Evolutionary conservation across 495 filamentous ascomycete species (phyloP), one percentile per base, ranked within the genome.

Genomic region (Aspergillus olivimuriae): DNA sequence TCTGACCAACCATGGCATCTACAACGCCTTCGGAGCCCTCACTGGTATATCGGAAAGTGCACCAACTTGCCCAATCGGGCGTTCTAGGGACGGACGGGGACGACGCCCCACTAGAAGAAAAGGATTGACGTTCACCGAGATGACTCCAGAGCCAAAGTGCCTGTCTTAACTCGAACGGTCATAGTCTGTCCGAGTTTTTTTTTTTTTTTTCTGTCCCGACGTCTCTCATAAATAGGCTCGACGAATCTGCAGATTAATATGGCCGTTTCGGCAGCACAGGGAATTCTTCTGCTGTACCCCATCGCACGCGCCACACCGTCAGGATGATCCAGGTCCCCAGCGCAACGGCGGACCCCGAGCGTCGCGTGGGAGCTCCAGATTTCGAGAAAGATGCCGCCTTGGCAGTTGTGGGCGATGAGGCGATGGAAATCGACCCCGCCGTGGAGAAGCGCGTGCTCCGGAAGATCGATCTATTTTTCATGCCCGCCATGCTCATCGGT

Each of bases 401-500:
- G 26, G 66, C 63, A 0, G 59, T 78, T 10, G 72, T 78, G 12
- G 68, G 76, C 39, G 73, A 79, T 32, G 59, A 73, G 44, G 68
- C 73, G 0, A 57, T 65, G 36, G 63, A 60, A 4, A 68, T 83
- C 28, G 77, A 83, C 52, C 72, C 73, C 1, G 61, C 49, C 0
- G 55, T 78, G 0, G 74, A 70, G 14, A 66, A 58, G 18, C 63
- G 77, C n/a, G 82, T 82, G 14, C 49, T 83, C 40, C 62, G 75
- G n/a, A 87, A 86, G 65, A 86, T 87, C 34, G 83, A 87, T 57
- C 49, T 64, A 41, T 81, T 82, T 47, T 64, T 89, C 26, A 84
- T 89, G 34, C 84, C 84, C 0, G 74, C 75, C 3, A 87, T 87
- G 82, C 63, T 81, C 22, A 65, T 86, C 43, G 83, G 81, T 66